Percentiles rank a stretch among this genome's conserved stretches.
These are phyloP conservation scores for Fomitiporia mediterranea DNA, from an alignment of 1,284 basidiomycete genomes.

Conservation along the genomic window DNA sequence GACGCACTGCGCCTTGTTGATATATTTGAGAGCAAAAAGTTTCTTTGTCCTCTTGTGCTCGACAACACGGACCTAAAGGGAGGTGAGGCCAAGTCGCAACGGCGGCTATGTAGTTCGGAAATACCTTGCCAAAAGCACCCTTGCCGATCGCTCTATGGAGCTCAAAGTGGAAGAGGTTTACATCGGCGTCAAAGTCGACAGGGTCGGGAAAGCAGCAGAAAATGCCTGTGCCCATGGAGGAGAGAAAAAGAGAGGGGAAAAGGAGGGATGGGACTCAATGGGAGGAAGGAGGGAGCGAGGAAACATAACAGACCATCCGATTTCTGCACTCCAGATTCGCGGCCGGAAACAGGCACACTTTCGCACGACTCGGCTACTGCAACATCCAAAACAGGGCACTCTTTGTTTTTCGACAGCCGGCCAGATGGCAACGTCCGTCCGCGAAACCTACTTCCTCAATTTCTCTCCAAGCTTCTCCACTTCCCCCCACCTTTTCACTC, in stretches of 20 bases:
- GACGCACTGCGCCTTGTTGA: constrained; percentile 91
- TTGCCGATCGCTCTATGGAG: constrained; percentile 91
- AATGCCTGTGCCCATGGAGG: constrained; percentile 34
- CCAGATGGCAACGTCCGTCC: too few species aligned
- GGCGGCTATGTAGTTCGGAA: constrained; percentile 11
- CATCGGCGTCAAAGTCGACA: constrained; percentile 90
- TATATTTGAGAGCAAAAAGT: constrained; percentile 95
- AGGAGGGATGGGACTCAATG: background rate
- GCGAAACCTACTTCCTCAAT: too few species aligned
- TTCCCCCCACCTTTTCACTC: background rate
- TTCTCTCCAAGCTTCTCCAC: background rate
- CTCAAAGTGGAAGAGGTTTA: constrained; percentile 95
- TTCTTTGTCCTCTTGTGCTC: constrained; percentile 94
- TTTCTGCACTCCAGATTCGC: background rate
- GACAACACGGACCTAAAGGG: constrained; percentile 74
- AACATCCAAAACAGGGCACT: too few species aligned
- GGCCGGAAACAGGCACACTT: background rate
- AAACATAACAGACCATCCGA: background rate
- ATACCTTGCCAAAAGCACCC: constrained; percentile 96
- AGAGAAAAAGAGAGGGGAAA: background rate
- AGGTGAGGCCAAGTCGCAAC: constrained; percentile 1
- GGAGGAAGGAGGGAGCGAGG: background rate
- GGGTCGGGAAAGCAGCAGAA: constrained; percentile 66
- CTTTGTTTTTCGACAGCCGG: too few species aligned
- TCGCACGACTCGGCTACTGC: background rate